Conservation (phyloP, 805 yeast species). For the Metschnikowia cerradonensis region DNA sequence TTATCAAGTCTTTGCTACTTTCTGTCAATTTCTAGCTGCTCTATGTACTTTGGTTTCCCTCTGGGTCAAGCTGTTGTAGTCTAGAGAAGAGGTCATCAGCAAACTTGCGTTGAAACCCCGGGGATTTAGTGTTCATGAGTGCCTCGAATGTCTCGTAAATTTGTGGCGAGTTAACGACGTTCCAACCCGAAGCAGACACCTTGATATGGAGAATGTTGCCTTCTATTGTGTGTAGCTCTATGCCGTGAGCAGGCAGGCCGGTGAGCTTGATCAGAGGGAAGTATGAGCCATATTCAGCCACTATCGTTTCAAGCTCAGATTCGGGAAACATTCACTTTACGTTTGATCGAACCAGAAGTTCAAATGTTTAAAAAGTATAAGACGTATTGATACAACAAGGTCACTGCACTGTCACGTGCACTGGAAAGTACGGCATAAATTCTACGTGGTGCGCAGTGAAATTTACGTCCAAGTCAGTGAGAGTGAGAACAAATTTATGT, state of each 20-base stretch:
- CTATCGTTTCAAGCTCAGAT: conserved; percentile 3
- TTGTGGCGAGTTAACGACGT: neutral
- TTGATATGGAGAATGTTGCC: conserved; percentile 3
- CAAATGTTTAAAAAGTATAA: no score
- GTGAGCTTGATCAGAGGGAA: conserved; percentile 7
- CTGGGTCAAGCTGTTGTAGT: conserved; percentile 6
- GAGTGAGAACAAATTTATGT: no score
- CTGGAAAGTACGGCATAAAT: neutral
- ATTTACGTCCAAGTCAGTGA: neutral
- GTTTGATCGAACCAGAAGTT: neutral
- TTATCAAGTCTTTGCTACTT: neutral
- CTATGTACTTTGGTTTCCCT: no score
- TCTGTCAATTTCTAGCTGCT: neutral
- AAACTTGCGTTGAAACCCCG: conserved; percentile 13
- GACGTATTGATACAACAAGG: no score
- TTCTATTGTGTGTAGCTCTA: conserved; percentile 11
- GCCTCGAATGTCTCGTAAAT: conserved; percentile 17
- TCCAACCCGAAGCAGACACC: conserved; percentile 15
- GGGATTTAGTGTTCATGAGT: conserved; percentile 12
- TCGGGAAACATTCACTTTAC: neutral
- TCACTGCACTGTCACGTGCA: neutral
- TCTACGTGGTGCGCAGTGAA: conserved; percentile 3
- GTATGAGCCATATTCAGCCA: conserved; percentile 12
- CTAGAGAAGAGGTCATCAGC: conserved; percentile 11
- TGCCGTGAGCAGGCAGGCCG: neutral